Conservation (phyloP, 306 rosid genomes). For the Ochetophila trinervis region DNA sequence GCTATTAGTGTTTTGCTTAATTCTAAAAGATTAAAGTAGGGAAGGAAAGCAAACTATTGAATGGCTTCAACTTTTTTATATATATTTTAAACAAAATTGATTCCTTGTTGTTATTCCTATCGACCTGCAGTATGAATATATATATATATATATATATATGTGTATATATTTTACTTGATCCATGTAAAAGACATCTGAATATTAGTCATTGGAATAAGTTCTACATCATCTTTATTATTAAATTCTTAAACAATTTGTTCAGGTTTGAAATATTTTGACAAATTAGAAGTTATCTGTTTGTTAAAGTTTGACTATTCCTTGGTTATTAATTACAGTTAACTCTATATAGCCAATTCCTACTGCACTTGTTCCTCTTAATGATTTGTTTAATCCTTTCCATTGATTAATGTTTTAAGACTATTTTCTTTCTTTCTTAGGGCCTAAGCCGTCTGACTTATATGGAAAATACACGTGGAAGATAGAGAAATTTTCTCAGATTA, state of each 20-base stretch:
- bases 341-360: background rate
- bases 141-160: too few relatives aligned
- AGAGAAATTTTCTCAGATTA: conserved; percentile 92
- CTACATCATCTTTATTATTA: background rate
- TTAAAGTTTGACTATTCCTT: background rate
- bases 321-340: background rate
- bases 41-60: too few relatives aligned
- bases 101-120: background rate
- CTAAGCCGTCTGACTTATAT: conserved; percentile 75
- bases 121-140: background rate
- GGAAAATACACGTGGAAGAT: conserved; percentile 97
- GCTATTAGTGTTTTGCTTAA: background rate
- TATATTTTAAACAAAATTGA: too few relatives aligned
- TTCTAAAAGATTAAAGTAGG: too few relatives aligned
- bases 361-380: background rate
- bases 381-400: too few relatives aligned
- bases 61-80: too few relatives aligned
- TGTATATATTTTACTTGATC: too few relatives aligned
- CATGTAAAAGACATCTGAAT: background rate
- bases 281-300: background rate
- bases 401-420: conserved; percentile 17
- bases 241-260: background rate
- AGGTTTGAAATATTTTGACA: background rate
- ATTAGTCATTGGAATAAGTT: background rate
- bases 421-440: conserved; percentile 49